These are phyloP conservation scores for Trichoderma semiorbis DNA, from an alignment of 2,329 filamentous ascomycete genomes.

Conservation along the genomic window DNA sequence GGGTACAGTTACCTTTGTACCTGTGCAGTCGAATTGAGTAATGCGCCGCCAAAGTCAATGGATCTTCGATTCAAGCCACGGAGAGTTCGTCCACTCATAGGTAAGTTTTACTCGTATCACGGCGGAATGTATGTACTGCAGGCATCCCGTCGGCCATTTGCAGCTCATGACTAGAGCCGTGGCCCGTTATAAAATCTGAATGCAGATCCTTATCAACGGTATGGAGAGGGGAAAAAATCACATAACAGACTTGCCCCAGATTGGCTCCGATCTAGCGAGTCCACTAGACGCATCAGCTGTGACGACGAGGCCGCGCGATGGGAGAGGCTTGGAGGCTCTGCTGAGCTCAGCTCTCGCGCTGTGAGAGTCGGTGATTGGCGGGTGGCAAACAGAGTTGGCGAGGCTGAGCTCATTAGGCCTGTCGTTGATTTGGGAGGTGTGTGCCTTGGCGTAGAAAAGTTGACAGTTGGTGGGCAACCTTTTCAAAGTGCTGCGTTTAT, in stretches of 20 bases:
- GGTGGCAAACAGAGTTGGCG: background rate
- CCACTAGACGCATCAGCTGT: conserved; percentile 10
- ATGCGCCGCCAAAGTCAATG: background rate
- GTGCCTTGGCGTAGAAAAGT: background rate
- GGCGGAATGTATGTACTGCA: background rate
- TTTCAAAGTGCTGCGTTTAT: background rate
- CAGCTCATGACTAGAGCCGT: background rate
- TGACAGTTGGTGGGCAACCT: background rate
- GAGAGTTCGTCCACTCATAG: background rate
- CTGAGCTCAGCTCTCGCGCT: background rate
- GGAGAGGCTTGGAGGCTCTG: conserved; percentile 11
- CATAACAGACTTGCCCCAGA: background rate
- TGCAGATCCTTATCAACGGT: background rate
- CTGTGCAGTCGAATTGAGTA: background rate
- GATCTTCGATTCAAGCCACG: background rate
- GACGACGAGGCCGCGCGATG: conserved; percentile 11
- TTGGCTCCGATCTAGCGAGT: background rate
- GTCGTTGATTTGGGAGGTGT: background rate
- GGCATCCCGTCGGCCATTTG: background rate
- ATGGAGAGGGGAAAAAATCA: background rate
- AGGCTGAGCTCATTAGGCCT: background rate
- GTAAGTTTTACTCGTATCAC: background rate
- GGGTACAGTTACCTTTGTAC: background rate
- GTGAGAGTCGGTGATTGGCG: background rate
- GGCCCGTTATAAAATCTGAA: background rate